Percentiles rank a stretch among this genome's conserved stretches.
Evolutionary conservation across 2,329 filamentous ascomycete genomes (phyloP).

Genomic region (Teratosphaeriaceae sp.): DNA sequence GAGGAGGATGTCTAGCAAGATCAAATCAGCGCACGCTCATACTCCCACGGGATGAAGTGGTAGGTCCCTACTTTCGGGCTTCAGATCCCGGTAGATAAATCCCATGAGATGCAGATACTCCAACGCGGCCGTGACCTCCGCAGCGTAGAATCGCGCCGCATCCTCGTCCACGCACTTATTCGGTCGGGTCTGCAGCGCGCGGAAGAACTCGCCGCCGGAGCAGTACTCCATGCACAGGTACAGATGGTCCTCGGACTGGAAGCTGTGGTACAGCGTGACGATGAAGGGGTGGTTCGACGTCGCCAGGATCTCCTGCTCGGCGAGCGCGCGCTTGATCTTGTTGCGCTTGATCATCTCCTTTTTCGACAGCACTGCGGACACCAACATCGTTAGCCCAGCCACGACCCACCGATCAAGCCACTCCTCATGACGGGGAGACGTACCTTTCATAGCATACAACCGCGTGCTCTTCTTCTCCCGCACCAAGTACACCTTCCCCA

Average conservation of each 20-base stretch:
- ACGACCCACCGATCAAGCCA: no score
- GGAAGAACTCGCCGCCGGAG: conserved; percentile 96
- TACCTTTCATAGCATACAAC: conserved; percentile 98
- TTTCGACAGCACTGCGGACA: conserved; percentile 93
- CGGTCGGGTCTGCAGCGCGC: conserved; percentile 88
- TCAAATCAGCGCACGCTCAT: not conserved
- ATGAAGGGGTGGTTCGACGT: conserved; percentile 99
- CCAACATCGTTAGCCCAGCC: no score
- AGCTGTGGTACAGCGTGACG: conserved; percentile 96
- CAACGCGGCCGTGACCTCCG: conserved; percentile 90
- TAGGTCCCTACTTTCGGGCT: conserved; percentile 88
- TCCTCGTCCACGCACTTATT: conserved; percentile 98
- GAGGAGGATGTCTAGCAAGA: conserved; percentile 72
- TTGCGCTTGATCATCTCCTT: conserved; percentile 99
- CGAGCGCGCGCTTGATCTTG: conserved; percentile 97
- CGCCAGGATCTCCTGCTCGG: conserved; percentile 95
- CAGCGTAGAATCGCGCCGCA: conserved; percentile 93
- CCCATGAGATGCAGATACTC: conserved; percentile 99
- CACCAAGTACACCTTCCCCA: conserved; percentile 96
- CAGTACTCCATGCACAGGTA: conserved; percentile 99
- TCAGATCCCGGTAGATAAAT: conserved; percentile 96
- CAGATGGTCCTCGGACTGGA: conserved; percentile 96
- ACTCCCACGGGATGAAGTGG: not conserved
- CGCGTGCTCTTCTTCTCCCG: conserved; percentile 95
- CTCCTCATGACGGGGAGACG: conserved; percentile 19